A percentile compares a stretch with the other conserved stretches of the same genome.
Conservation (phyloP, 306 rosid genomes). For the Fragaria vesca region DNA sequence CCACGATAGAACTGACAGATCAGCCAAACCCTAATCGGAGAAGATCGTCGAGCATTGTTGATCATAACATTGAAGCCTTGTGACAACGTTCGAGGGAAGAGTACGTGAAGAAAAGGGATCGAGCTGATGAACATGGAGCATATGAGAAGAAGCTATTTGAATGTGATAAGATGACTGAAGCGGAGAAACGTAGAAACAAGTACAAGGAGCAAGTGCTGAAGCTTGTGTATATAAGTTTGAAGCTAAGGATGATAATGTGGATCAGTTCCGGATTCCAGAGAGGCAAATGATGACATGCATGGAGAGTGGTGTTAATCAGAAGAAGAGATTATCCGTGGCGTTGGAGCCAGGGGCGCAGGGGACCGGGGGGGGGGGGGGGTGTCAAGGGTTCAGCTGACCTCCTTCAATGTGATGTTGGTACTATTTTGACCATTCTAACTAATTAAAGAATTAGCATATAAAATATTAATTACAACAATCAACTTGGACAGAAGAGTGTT, state of each 20-base stretch:
- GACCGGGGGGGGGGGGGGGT: too few species aligned
- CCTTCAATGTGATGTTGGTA: too few species aligned
- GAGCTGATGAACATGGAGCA: slow-evolving; percentile 46
- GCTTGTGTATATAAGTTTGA: slow-evolving; percentile 67
- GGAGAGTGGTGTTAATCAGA: slow-evolving; percentile 74
- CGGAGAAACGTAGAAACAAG: slow-evolving; percentile 47
- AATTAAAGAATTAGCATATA: too few species aligned
- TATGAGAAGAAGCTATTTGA: slow-evolving; percentile 82
- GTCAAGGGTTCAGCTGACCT: too few species aligned
- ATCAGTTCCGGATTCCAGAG: slow-evolving; percentile 81
- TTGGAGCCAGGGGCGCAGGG: too few species aligned
- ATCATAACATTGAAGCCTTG: slow-evolving; percentile 9
- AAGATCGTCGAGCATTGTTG: slow-evolving; percentile 73
- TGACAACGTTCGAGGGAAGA: slow-evolving; percentile 76
- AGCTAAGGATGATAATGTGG: slow-evolving; percentile 53
- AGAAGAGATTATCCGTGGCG: slow-evolving; percentile 44
- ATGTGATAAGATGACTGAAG: slow-evolving; percentile 67
- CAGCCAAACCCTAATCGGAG: slow-evolving; percentile 58
- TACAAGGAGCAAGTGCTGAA: slow-evolving; percentile 74
- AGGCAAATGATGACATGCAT: slow-evolving; percentile 71
- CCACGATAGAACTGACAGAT: slow-evolving; percentile 68
- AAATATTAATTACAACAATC: too few species aligned
- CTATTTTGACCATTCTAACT: too few species aligned
- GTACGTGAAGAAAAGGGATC: slow-evolving; percentile 81
- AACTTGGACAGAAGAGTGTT: too few species aligned